Evolutionary conservation across 306 rosid species (phyloP).

Genomic region (Alnus glutinosa): DNA sequence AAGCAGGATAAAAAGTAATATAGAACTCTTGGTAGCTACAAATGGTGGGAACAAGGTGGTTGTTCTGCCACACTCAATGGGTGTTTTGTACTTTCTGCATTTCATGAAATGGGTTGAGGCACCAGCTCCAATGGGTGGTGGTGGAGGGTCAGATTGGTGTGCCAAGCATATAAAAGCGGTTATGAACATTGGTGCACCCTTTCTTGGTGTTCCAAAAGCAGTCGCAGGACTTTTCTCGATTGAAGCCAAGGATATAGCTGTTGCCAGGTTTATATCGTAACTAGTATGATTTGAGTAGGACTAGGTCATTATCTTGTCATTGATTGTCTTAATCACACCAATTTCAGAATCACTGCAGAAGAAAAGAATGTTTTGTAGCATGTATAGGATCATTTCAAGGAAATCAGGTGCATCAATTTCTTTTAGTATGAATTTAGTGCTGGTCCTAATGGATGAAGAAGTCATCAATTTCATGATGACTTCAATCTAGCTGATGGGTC

Average conservation of each 20-base stretch:
- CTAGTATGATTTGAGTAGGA: constrained; percentile 19
- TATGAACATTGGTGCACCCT: constrained; percentile 80
- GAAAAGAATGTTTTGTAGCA: not conserved
- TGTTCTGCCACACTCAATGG: constrained; percentile 87
- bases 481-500: not conserved
- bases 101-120: constrained; percentile 94
- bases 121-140: constrained; percentile 79
- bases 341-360: not conserved
- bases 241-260: constrained; percentile 82
- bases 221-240: constrained; percentile 76
- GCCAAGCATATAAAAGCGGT: constrained; percentile 79
- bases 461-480: not conserved
- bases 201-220: constrained; percentile 86
- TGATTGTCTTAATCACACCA: not conserved
- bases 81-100: constrained; percentile 79
- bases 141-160: constrained; percentile 87
- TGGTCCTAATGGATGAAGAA: not conserved
- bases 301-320: not conserved
- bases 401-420: not conserved
- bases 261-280: constrained; percentile 63
- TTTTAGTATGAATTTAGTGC: not conserved
- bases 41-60: constrained; percentile 78
- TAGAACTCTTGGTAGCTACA: constrained; percentile 82
- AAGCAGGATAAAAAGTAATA: constrained; percentile 75
- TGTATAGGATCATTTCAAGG: not conserved